A percentile compares a stretch with the other conserved stretches of the same genome.
Evolutionary conservation across 345 rosid genomes (phyloP).

Genomic region (Triadica sebifera): DNA sequence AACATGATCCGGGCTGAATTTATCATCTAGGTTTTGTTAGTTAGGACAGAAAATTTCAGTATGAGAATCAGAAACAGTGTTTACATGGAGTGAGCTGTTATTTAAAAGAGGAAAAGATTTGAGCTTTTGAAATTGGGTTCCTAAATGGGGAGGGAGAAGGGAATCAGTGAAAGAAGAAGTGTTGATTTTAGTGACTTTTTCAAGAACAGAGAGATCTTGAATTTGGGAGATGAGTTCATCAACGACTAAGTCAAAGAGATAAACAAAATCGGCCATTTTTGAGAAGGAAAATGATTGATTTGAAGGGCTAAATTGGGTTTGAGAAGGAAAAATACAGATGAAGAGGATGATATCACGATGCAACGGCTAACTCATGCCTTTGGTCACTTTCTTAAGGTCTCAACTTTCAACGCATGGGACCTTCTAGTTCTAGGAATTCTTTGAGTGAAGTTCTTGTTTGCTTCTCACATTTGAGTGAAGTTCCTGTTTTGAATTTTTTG

Average conservation of each 20-base stretch:
- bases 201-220: slow-evolving; percentile 65
- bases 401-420: not conserved
- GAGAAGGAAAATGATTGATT: not conserved
- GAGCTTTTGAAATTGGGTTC: slow-evolving; percentile 68
- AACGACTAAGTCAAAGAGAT: slow-evolving; percentile 64
- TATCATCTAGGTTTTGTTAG: slow-evolving; percentile 19
- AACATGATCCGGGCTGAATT: slow-evolving; percentile 19
- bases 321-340: too few species aligned
- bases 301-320: too few species aligned
- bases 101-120: slow-evolving; percentile 53
- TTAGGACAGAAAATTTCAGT: slow-evolving; percentile 13
- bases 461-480: too few species aligned
- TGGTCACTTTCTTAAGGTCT: slow-evolving; percentile 9
- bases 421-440: too few species aligned
- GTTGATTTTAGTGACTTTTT: slow-evolving; percentile 72
- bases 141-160: slow-evolving; percentile 64
- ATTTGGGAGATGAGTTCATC: slow-evolving; percentile 71
- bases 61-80: not conserved
- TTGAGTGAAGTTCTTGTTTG: too few species aligned
- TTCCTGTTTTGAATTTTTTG: slow-evolving; percentile 13
- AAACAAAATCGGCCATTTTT: slow-evolving; percentile 63
- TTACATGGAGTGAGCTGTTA: too few species aligned
- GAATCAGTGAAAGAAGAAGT: slow-evolving; percentile 58
- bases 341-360: not conserved
- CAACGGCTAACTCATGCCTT: slow-evolving; percentile 54